A percentile compares a stretch with the other conserved stretches of the same genome.
phyloP scores from a whole-genome alignment of 208 protist genomes.

The Leishmania guyanensis region DNA sequence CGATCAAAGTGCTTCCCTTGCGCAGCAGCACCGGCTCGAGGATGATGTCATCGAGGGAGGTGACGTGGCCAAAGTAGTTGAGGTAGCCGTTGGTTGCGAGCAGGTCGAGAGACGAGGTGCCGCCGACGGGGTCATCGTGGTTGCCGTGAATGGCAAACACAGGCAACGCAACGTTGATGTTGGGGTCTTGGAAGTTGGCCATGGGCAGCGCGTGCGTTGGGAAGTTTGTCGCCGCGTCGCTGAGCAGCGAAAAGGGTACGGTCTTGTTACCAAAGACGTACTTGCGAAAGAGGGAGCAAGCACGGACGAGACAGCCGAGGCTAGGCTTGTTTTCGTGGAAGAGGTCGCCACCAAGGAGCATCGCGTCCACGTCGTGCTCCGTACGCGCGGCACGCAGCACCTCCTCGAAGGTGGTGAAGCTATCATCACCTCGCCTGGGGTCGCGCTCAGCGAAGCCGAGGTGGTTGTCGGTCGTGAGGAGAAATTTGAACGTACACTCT shows the following conservation, averaged over 20 bases:
- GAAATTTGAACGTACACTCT: conserved; percentile 79
- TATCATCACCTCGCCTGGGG: conserved; percentile 96
- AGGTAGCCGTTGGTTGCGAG: conserved; percentile 93
- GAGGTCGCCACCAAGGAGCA: conserved; percentile 98
- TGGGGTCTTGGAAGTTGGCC: conserved; percentile 96
- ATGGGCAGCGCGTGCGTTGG: conserved; percentile 76
- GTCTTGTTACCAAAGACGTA: conserved; percentile 92
- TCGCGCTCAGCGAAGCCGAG: conserved; percentile 96
- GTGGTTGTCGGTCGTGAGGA: conserved; percentile 97
- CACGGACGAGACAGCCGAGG: conserved; percentile 86
- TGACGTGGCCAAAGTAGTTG: conserved; percentile 99
- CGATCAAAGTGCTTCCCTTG: conserved; percentile 96
- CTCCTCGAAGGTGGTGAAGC: conserved; percentile 98
- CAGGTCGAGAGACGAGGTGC: conserved; percentile 95
- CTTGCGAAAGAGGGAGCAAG: conserved; percentile 88
- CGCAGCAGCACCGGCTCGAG: conserved; percentile 93
- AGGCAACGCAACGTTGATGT: conserved; percentile 98
- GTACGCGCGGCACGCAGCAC: conserved; percentile 93
- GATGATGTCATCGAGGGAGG: conserved; percentile 93
- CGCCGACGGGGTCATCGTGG: conserved; percentile 98
- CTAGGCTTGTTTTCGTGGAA: conserved; percentile 99
- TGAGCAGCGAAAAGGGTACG: conserved; percentile 92
- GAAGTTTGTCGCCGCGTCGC: conserved; percentile 93
- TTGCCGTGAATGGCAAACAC: conserved; percentile 99
- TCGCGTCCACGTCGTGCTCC: conserved; percentile 95